Percentiles rank a stretch among this genome's conserved stretches.
Evolutionary conservation across 2,329 filamentous ascomycete species (phyloP).

Genomic region (Blastomyces parvus): DNA sequence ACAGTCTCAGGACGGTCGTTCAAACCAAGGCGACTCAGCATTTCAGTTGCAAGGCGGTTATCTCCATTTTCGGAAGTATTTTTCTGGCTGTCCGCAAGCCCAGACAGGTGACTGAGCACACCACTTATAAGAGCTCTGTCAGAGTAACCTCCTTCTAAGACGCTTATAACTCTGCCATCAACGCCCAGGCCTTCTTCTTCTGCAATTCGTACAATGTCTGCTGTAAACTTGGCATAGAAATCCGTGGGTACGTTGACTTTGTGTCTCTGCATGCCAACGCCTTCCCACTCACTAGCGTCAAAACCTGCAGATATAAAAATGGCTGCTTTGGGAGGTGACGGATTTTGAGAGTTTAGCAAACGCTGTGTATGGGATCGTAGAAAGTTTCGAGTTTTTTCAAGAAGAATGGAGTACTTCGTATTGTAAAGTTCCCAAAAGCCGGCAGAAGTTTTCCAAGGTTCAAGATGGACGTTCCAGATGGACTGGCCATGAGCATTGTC

Average conservation of each 20-base stretch:
- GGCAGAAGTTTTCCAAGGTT: conserved; percentile 69
- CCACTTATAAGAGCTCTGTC: conserved; percentile 83
- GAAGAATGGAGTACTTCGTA: conserved; percentile 61
- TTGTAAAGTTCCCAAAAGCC: conserved; percentile 91
- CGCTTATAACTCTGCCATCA: conserved; percentile 80
- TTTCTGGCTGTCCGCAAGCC: conserved; percentile 51
- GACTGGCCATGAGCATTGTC: conserved; percentile 90
- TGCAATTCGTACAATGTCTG: conserved; percentile 73
- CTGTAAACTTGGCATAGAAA: conserved; percentile 86
- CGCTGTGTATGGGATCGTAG: conserved; percentile 63
- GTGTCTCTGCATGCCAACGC: conserved; percentile 86
- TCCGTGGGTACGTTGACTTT: conserved; percentile 92
- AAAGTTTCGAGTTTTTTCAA: conserved; percentile 73
- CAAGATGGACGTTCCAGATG: conserved; percentile 91
- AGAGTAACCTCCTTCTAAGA: conserved; percentile 92
- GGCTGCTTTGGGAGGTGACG: conserved; percentile 63
- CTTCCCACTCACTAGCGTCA: conserved; percentile 93
- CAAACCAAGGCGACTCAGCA: conserved; percentile 39
- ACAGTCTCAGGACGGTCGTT: conserved; percentile 17
- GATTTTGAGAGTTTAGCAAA: conserved; percentile 45
- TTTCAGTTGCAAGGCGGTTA: conserved; percentile 48
- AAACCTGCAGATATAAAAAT: conserved; percentile 96
- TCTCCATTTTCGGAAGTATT: conserved; percentile 19
- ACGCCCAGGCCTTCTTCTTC: conserved; percentile 67
- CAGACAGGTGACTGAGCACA: conserved; percentile 80